Evolutionary conservation across 768 basidiomycete species (phyloP), one percentile per base, ranked within the genome.

Genomic region (Mycena albidolilacea): DNA sequence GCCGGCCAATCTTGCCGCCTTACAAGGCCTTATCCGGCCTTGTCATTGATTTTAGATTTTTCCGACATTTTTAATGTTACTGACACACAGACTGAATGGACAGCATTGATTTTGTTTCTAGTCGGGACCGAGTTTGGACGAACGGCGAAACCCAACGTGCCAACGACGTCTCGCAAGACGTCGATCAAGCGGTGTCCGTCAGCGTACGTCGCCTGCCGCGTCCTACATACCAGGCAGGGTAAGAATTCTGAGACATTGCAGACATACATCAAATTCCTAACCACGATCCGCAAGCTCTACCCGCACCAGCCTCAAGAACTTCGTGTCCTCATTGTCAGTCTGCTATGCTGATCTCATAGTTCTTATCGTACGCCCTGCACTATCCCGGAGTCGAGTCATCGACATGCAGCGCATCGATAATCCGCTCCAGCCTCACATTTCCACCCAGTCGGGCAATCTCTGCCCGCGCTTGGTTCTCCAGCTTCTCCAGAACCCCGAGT

Each of bases 401-500:
- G 10, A 91, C 84, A 62, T 84, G 82, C 69, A 95, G 80, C 39
- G 84, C 78, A 66, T 90, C 85, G 80, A 94, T 84, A 69, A 93
- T 85, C 8, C 80, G 84, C 75, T 90, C 89, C 41, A 97, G 77
- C 64, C 84, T 84, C 35, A 76, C 76, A 76, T 97, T 98, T 15
- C 96, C 97, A 1, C 96, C 96, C 12, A 98, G 81, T 66, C 91
- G 82, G 23, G 76, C 79, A 17, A 98, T 90, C 81, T 98, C 96
- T 0, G 81, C 84, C 5, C 87, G 79, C 0, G 92, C 91, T 80
- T 96, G 94, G 12, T 76, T 78, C 75, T 95, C 93, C 17, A 99
- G 84, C 3, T 84, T 88, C 7, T 80, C 76, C 50, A 98, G 82
- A 1, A 97, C 95, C 0, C 83, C 81, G 8, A 91, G 83, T 0